Conservation (phyloP, 768 basidiomycete species). For the Clathrus columnatus region DNA sequence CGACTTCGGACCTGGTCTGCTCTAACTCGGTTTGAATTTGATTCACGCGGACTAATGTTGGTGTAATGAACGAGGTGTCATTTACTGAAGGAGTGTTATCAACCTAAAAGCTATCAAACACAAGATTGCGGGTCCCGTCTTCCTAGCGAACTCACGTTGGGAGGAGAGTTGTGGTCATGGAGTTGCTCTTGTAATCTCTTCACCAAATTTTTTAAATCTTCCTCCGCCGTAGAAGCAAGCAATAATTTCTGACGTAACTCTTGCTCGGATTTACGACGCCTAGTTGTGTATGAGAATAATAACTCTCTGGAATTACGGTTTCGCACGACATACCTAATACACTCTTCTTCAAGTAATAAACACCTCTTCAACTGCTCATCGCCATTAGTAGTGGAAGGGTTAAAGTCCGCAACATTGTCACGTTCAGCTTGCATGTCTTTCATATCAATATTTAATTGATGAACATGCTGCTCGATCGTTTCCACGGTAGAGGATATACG, state of each 20-base stretch:
- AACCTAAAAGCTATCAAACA: no score
- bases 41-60: neutral
- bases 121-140: no score
- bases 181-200: neutral
- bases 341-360: slow-evolving; percentile 7
- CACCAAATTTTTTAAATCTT: neutral
- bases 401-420: neutral
- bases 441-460: neutral
- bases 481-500: neutral
- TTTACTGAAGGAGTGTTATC: neutral
- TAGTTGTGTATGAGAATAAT: neutral
- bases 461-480: neutral
- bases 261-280: slow-evolving; percentile 4
- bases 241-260: slow-evolving; percentile 3
- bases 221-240: neutral
- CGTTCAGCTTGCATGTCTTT: neutral
- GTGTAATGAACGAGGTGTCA: neutral
- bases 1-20: neutral
- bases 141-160: neutral
- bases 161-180: no score
- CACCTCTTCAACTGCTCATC: neutral
- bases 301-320: neutral
- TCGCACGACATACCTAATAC: slow-evolving; percentile 2
- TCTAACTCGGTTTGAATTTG: neutral
- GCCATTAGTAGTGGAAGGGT: neutral